phyloP scores from a whole-genome alignment of 1,284 basidiomycete genomes.

The Agaricales sp. region DNA sequence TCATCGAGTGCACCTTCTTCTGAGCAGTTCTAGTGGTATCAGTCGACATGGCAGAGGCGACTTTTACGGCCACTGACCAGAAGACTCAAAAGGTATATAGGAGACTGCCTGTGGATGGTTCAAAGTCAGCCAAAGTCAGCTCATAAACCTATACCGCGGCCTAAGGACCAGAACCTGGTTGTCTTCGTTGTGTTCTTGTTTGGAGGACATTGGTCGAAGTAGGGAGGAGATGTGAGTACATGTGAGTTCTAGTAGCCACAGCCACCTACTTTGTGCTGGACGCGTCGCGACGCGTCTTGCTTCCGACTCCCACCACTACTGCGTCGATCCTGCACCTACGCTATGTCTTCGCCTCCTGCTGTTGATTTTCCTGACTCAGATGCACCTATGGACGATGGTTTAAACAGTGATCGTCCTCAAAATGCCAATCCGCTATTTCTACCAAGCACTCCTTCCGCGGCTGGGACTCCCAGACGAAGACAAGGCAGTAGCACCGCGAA shows the following conservation, averaged over 20 bases:
- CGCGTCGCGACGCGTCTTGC: neutral
- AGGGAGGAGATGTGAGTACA: neutral
- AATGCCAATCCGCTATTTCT: slow-evolving; percentile 46
- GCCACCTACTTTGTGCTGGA: neutral
- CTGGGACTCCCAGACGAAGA: slow-evolving; percentile 39
- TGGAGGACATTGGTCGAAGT: too few species aligned
- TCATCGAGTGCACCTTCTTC: neutral
- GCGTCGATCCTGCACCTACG: slow-evolving; percentile 1
- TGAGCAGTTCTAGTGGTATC: too few species aligned
- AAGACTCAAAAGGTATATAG: too few species aligned
- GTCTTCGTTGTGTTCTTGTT: too few species aligned
- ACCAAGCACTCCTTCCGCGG: slow-evolving; percentile 45
- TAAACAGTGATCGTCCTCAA: slow-evolving; percentile 30
- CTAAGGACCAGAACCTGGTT: too few species aligned
- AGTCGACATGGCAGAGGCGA: too few species aligned
- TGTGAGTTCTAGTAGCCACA: too few species aligned
- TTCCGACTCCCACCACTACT: slow-evolving; percentile 7
- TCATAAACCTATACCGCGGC: too few species aligned
- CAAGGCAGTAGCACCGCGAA: slow-evolving; percentile 24
- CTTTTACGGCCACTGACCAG: too few species aligned
- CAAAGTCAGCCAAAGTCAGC: too few species aligned
- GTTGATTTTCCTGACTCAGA: slow-evolving; percentile 59
- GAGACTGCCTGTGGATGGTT: too few species aligned
- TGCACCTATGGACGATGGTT: slow-evolving; percentile 45
- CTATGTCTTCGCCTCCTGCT: slow-evolving; percentile 61